phyloP scores from a whole-genome alignment of 164 flowering plant species.

The Tetrastigma voinierianum region DNA sequence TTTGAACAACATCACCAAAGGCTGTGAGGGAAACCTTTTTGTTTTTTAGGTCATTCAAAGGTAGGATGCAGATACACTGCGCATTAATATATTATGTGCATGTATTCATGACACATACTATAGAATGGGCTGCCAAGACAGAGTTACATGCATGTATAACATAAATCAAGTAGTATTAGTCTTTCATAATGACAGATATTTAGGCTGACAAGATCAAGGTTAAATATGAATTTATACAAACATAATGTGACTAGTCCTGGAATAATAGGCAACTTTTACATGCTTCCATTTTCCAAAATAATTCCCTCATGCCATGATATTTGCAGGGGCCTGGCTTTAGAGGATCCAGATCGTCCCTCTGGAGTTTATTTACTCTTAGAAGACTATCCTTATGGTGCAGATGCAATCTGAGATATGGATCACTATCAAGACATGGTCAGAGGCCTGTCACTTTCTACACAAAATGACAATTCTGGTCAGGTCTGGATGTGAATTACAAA shows the following conservation, averaged over 20 bases:
- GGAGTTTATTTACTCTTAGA: too few species aligned
- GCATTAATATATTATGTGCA: too few species aligned
- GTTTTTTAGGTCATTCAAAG: too few species aligned
- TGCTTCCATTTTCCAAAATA: neutral
- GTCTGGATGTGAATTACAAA: constrained; percentile 49
- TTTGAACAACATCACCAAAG: too few species aligned
- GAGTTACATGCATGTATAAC: too few species aligned
- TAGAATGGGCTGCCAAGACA: too few species aligned
- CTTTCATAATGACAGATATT: too few species aligned
- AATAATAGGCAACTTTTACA: neutral
- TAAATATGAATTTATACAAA: neutral
- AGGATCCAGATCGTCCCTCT: too few species aligned
- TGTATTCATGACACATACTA: too few species aligned
- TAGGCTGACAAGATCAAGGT: neutral
- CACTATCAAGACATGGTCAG: constrained; percentile 54
- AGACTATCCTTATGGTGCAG: constrained; percentile 70
- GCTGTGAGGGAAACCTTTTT: too few species aligned
- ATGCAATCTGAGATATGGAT: constrained; percentile 67
- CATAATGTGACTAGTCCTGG: neutral
- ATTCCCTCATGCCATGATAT: neutral
- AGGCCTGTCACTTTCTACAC: constrained; percentile 51
- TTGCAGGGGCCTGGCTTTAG: constrained; percentile 48
- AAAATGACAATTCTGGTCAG: constrained; percentile 26
- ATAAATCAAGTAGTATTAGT: too few species aligned
- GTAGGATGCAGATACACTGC: too few species aligned